Evolutionary conservation across 1,284 basidiomycete species (phyloP), one percentile per base, ranked within the genome.

Genomic region (Phlebopus sp.): DNA sequence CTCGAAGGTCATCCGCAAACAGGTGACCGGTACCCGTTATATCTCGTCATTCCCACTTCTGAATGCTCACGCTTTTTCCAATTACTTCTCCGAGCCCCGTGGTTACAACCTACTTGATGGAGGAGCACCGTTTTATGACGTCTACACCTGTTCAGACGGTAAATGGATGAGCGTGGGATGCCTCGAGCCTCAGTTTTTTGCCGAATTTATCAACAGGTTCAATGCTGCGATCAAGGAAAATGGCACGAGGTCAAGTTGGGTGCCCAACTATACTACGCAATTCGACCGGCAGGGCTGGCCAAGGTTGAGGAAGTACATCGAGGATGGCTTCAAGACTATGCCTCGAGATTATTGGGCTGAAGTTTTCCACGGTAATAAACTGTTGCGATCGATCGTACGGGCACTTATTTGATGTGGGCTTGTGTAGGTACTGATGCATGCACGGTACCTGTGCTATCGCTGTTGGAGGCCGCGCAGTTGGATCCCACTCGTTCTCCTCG

Each of bases 21-120:
- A 90, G 86, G 86, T 92, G 15, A 84, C 88, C 9, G 90, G 90
- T 0, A 73, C 84, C 2, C 82, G 89, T 43, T 92, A 92, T 63
- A 58, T 92, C 18, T 77, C 87, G 5, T 80, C 81, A 2, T 92
- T 84, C 54, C 79, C 86, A 6, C 72, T 92, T 6, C 68, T 87
- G 17, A 72, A 82, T 21, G 58, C 71, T 7, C 62, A 74, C 44
- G 49, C 64, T 44, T 68, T 54, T 32, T 75, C 70, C 23, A 61
- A 53, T 39, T 68, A 72, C 15, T 74, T 76, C 45, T 63, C 66
- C 5, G 66, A 71, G n/a, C 66, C 72, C 15, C 74, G 85, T 47
- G 85, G 81, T 18, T 70, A 70, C 2, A 87, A 88, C 53, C 49
- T 78, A 1, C 76, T 92, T 19, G 90, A 91, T 56, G 88, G 88